These are phyloP conservation scores for Hygrophorus pudorinus DNA, from an alignment of 768 basidiomycete species.

Conservation along the genomic window DNA sequence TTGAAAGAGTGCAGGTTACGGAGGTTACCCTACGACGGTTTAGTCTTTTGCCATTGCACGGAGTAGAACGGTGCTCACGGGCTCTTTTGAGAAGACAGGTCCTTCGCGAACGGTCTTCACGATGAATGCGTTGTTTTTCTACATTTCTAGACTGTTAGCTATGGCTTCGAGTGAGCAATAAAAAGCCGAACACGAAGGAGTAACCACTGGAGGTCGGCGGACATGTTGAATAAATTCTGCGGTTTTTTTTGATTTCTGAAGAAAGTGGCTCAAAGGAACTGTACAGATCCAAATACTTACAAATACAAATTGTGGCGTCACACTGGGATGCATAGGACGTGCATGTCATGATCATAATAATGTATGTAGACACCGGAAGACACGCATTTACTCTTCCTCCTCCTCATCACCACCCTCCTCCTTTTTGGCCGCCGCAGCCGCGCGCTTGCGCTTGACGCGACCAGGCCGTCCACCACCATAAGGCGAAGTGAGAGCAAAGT, in stretches of 20 bases:
- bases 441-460: constrained; percentile 98
- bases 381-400: constrained; percentile 67
- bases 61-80: constrained; percentile 26
- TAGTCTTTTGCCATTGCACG: not conserved
- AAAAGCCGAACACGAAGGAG: constrained; percentile 64
- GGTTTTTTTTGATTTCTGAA: no score
- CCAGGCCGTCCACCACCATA: constrained; percentile 92
- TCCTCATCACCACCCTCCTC: constrained; percentile 85
- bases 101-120: constrained; percentile 71
- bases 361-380: not conserved
- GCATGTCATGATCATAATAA: not conserved
- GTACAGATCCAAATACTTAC: no score
- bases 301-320: not conserved
- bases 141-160: constrained; percentile 9
- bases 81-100: constrained; percentile 77
- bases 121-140: constrained; percentile 81
- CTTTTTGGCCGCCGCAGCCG: constrained; percentile 84
- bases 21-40: constrained; percentile 60
- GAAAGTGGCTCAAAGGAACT: no score
- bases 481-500: constrained; percentile 95
- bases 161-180: not conserved
- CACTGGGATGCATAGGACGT: not conserved
- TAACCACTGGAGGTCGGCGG: constrained; percentile 89
- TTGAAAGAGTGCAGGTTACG: constrained; percentile 86
- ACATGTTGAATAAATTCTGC: constrained; percentile 49